These are phyloP conservation scores for Colletotrichum sp. DNA, from an alignment of 2,329 filamentous ascomycete species.

Conservation along the genomic window DNA sequence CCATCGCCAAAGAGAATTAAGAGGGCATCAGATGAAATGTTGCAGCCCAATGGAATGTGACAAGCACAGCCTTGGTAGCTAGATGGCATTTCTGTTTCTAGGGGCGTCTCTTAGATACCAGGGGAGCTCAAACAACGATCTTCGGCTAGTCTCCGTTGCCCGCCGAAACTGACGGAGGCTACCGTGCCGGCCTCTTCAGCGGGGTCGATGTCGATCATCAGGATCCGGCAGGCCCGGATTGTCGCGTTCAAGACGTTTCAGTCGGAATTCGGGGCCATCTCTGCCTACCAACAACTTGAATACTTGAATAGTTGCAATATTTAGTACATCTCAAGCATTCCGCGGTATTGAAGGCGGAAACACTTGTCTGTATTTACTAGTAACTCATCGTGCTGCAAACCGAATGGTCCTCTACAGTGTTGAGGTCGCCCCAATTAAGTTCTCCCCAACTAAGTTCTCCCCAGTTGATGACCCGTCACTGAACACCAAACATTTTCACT, in stretches of 20 bases:
- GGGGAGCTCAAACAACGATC: not conserved
- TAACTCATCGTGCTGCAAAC: not conserved
- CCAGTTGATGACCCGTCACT: not conserved
- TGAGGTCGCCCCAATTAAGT: not conserved
- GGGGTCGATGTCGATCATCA: not conserved
- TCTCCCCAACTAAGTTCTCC: not conserved
- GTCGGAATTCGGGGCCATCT: not conserved
- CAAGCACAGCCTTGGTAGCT: not conserved
- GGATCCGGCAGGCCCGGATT: not conserved
- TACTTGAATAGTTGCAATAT: fast-evolving
- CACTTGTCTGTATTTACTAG: too few species aligned
- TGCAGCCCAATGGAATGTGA: not conserved
- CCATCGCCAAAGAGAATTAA: not conserved
- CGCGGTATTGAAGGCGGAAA: too few species aligned
- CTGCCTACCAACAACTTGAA: fast-evolving
- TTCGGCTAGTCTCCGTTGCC: not conserved
- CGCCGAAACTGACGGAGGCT: not conserved
- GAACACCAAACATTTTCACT: not conserved
- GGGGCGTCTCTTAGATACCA: not conserved
- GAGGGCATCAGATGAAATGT: not conserved
- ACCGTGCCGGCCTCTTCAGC: not conserved
- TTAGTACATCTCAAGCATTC: not conserved
- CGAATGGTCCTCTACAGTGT: not conserved
- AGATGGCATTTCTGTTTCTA: not conserved
- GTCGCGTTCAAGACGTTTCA: not conserved